Conservation (phyloP, 768 basidiomycete species). For the Auriscalpium vulgare region DNA sequence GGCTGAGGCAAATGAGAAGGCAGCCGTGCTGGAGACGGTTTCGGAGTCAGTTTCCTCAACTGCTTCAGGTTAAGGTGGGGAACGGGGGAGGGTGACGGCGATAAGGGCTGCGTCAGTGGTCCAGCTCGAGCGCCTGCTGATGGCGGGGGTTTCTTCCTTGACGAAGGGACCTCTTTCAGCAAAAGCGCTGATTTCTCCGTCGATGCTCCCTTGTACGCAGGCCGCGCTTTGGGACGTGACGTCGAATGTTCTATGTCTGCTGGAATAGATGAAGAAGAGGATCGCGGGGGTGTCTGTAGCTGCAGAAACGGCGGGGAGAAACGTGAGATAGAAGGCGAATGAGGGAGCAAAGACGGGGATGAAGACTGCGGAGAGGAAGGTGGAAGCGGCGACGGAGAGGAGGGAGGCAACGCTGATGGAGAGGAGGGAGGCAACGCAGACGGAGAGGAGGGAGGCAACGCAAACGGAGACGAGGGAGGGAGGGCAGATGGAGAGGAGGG, state of each 20-base stretch:
- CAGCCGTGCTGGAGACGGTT: no score
- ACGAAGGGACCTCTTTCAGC: no score
- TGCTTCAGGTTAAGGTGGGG: no score
- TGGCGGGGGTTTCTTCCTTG: background rate
- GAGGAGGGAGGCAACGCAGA: background rate
- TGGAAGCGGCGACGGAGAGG: background rate
- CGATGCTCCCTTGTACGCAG: background rate
- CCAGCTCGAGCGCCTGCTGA: background rate
- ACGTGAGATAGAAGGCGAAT: background rate
- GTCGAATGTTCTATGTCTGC: background rate
- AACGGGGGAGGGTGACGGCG: background rate
- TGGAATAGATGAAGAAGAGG: constrained; percentile 3
- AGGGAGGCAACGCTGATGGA: background rate
- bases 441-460: background rate
- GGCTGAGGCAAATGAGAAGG: background rate
- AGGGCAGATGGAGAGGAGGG: constrained; percentile 8
- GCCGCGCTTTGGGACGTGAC: background rate
- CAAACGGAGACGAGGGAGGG: background rate
- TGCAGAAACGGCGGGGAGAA: background rate
- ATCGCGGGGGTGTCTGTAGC: constrained; percentile 9
- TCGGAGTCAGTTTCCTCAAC: no score
- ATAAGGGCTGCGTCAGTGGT: background rate
- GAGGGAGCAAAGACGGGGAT: background rate
- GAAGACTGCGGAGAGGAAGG: background rate
- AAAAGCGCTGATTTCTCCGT: no score